Percentiles rank a stretch among this genome's conserved stretches.
These are phyloP conservation scores for Drosera spatulata DNA, from an alignment of 179 eudicot species.

Conservation along the genomic window DNA sequence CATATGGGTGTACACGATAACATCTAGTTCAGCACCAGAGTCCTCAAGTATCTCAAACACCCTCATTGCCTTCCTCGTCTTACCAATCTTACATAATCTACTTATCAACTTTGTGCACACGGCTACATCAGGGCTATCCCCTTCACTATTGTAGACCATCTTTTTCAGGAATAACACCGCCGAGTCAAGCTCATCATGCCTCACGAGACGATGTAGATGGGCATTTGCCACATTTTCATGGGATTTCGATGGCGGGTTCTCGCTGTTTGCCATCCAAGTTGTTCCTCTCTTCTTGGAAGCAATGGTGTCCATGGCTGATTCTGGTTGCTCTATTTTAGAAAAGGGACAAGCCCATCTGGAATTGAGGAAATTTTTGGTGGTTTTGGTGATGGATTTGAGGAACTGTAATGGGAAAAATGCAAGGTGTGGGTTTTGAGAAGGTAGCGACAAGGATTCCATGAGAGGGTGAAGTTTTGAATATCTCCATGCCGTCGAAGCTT, in stretches of 20 bases:
- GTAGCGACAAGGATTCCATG: too few relatives aligned
- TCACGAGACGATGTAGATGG: conserved; percentile 52
- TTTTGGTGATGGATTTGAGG: too few relatives aligned
- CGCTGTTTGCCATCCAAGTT: too few relatives aligned
- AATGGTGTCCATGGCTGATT: too few relatives aligned
- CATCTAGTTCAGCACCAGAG: conserved; percentile 90
- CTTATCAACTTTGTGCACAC: conserved; percentile 81
- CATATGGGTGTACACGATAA: conserved; percentile 72
- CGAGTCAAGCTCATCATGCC: conserved; percentile 62
- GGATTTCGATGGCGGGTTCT: conserved; percentile 14
- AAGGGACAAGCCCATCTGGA: too few relatives aligned
- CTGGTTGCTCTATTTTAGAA: too few relatives aligned
- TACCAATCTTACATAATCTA: conserved; percentile 66
- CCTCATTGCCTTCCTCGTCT: conserved; percentile 68
- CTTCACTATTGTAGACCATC: conserved; percentile 67
- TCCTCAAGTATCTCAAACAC: conserved; percentile 74
- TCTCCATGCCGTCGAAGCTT: too few relatives aligned
- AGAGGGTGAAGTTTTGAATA: too few relatives aligned
- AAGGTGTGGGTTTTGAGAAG: too few relatives aligned
- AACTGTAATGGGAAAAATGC: too few relatives aligned
- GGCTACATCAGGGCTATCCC: conserved; percentile 67
- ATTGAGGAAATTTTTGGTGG: too few relatives aligned
- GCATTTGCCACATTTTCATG: conserved; percentile 66
- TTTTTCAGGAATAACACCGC: conserved; percentile 52
- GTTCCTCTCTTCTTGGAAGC: too few relatives aligned